These are phyloP conservation scores for Leptomonas pyrrhocoris DNA, from an alignment of 208 protist genomes.

Conservation along the genomic window DNA sequence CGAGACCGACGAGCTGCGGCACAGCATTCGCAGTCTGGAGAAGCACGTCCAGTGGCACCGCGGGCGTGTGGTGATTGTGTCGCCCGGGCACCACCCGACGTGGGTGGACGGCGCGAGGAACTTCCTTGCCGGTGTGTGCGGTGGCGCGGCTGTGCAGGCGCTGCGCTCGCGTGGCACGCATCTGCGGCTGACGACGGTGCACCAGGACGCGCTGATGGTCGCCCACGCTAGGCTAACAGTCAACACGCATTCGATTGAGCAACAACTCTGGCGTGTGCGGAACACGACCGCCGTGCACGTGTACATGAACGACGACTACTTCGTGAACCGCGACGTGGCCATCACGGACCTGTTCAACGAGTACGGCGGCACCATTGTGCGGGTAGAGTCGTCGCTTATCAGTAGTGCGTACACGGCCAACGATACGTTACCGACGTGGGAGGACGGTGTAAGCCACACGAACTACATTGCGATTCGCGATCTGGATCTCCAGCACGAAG, in stretches of 20 bases:
- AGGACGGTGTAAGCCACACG: conserved; percentile 20
- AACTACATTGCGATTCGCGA: conserved; percentile 24
- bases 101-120: conserved; percentile 85
- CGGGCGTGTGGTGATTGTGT: conserved; percentile 92
- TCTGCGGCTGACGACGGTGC: conserved; percentile 60
- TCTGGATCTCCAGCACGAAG: conserved; percentile 24
- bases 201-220: conserved; percentile 66
- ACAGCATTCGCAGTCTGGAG: conserved; percentile 95
- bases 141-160: conserved; percentile 24
- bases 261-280: conserved; percentile 59
- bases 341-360: conserved; percentile 67
- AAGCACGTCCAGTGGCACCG: conserved; percentile 92
- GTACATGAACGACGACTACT: conserved; percentile 83
- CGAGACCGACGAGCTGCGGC: conserved; percentile 92
- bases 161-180: conserved; percentile 39
- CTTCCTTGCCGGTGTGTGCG: conserved; percentile 52
- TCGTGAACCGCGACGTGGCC: conserved; percentile 60
- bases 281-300: conserved; percentile 61
- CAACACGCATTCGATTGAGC: conserved; percentile 62
- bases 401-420: conserved; percentile 4
- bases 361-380: conserved; percentile 61
- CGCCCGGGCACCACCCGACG: conserved; percentile 92
- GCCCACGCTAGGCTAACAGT: conserved; percentile 47
- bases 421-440: conserved; percentile 6
- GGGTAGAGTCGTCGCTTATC: conserved; percentile 36